Conservation (phyloP, 768 basidiomycete genomes). For the Termitomyces sp. region DNA sequence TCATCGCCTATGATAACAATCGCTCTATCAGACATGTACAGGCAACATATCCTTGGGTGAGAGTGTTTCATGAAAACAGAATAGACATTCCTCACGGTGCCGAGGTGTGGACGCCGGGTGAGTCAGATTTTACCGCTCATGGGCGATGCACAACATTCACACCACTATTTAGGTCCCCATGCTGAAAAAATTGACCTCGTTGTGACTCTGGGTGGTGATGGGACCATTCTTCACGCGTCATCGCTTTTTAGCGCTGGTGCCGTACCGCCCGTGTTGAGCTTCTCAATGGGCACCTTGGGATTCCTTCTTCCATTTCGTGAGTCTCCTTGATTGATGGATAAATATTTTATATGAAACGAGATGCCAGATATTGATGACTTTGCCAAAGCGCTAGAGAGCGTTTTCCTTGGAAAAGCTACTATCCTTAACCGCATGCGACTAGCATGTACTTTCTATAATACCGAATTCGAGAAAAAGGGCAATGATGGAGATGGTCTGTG, state of each 20-base stretch:
- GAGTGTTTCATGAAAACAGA: constrained; percentile 63
- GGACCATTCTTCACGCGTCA: constrained; percentile 90
- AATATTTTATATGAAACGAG: not conserved
- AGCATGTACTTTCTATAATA: constrained; percentile 71
- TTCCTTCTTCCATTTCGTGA: constrained; percentile 91
- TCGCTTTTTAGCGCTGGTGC: constrained; percentile 87
- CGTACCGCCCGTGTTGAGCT: constrained; percentile 87
- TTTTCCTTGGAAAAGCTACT: constrained; percentile 74
- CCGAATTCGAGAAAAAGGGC: constrained; percentile 49
- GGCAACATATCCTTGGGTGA: constrained; percentile 50
- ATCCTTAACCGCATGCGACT: constrained; percentile 88
- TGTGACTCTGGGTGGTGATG: constrained; percentile 90
- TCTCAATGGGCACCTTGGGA: constrained; percentile 90
- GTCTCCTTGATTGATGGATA: constrained; percentile 26
- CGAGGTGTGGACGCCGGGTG: constrained; percentile 62
- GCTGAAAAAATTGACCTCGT: constrained; percentile 76
- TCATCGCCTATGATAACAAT: not conserved
- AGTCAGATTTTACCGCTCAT: constrained; percentile 9
- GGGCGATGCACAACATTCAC: not conserved
- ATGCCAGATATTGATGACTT: constrained; percentile 82
- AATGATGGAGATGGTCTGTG: constrained; percentile 52
- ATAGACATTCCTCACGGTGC: constrained; percentile 59
- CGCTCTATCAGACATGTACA: constrained; percentile 45
- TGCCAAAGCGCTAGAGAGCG: constrained; percentile 70
- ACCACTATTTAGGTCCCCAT: constrained; percentile 28